Conservation (phyloP, 2,329 filamentous ascomycete genomes). For the Sclerotinia borealis region DNA sequence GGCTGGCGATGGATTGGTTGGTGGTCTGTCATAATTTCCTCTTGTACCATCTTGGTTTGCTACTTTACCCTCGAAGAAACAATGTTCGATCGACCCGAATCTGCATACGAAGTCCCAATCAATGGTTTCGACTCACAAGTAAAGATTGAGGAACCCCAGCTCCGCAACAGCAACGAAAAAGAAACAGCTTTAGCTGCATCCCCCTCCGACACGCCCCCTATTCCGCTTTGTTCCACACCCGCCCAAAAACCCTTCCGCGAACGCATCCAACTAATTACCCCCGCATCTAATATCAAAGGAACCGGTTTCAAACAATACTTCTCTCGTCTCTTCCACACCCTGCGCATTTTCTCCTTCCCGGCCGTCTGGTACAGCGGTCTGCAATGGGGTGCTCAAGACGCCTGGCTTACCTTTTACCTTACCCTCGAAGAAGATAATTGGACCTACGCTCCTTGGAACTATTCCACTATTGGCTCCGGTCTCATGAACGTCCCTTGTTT, state of each 20-base stretch:
- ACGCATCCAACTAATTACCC: slow-evolving; percentile 50
- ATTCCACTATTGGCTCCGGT: slow-evolving; percentile 46
- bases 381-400: slow-evolving; percentile 55
- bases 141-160: not conserved
- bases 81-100: slow-evolving; percentile 37
- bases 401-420: slow-evolving; percentile 54
- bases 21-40: slow-evolving; percentile 45
- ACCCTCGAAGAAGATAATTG: slow-evolving; percentile 53
- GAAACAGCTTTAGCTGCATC: slow-evolving; percentile 9
- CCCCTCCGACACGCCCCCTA: slow-evolving; percentile 11
- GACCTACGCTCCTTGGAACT: slow-evolving; percentile 48
- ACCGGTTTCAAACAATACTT: slow-evolving; percentile 49
- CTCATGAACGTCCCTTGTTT: slow-evolving; percentile 53
- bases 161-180: slow-evolving; percentile 14
- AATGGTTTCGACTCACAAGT: slow-evolving; percentile 18
- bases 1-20: slow-evolving; percentile 53
- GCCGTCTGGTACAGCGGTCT: slow-evolving; percentile 52
- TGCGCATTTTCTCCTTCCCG: slow-evolving; percentile 52
- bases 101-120: slow-evolving; percentile 33
- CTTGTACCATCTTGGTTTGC: slow-evolving; percentile 41
- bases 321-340: slow-evolving; percentile 46
- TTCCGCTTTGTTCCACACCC: not conserved
- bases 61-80: slow-evolving; percentile 50
- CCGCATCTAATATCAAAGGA: slow-evolving; percentile 47
- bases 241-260: slow-evolving; percentile 46